Base-by-base conservation (phyloP, 805 yeast genomes). In the Blastobotrys attinorum region DNA sequence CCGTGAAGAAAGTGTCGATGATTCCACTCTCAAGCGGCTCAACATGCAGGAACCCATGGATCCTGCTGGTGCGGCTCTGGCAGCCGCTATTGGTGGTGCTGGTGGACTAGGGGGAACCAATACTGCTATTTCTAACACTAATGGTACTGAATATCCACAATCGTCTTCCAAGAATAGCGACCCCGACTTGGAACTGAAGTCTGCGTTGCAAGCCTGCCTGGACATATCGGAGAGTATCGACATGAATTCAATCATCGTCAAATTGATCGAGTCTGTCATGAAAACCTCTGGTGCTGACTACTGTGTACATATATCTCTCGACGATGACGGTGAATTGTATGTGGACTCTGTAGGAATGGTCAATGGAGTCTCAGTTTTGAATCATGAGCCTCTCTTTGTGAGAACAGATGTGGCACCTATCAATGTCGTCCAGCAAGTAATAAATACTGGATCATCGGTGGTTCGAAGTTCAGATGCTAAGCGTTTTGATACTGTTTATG, bases 221-320 rank as follows among this genome's bases (percentile, higher is more conserved):
- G 65, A 67, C 11, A 71, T 74, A n/a, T 67, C 76, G 1, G 76
- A 72, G 48, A 65, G 73, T 4, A 63, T 67, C 11, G 64, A 66
- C 39, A 57, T 61, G 35, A 61, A 60, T 2, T 53, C 65, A 1
- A 71, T 73, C 39, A 54, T 67, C 2, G 51, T 58, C 17, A 68
- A 62, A 35, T 48, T 75, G 15, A 54, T 72, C 0, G 64, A 64
- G 41, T 68, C 68, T 45, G 59, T 71, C 1, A 59, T 72, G 11
- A 43, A 53, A 31, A 65, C 69, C 37, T 51, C 68, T 1, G 66
- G 60, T n/a, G 68, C 68, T 2, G 65, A 62, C 16, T 66, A 55
- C 51, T 62, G 63, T 1, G 62, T 60, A 15, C 52, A 64, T 22
- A 56, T 61, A 2, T 47, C 65, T 21, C 40, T 54, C 11, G 66